Conservation (phyloP, 371 early-diverging fungal genomes). For the Synchytrium microbalum region DNA sequence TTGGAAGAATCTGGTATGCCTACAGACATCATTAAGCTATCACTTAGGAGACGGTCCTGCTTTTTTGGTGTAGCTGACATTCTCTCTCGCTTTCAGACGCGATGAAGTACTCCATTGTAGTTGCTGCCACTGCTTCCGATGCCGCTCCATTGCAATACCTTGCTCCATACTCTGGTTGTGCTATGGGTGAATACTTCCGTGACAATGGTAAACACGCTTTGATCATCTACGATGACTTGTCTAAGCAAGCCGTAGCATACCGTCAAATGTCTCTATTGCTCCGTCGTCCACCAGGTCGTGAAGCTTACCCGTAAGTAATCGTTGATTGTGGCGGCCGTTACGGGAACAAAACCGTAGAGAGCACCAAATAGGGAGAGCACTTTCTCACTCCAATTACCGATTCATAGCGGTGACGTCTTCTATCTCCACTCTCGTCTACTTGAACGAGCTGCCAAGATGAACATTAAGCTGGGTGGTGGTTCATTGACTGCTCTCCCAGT, state of each 20-base stretch:
- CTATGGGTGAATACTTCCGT: constrained; percentile 95
- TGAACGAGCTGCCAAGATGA: constrained; percentile 96
- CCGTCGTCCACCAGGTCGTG: constrained; percentile 96
- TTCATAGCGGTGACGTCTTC: constrained; percentile 80
- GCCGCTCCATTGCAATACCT: constrained; percentile 93
- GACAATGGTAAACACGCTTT: constrained; percentile 94
- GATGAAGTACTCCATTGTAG: constrained; percentile 88
- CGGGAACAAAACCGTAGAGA: not conserved
- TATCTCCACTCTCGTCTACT: constrained; percentile 94
- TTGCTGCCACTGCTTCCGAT: constrained; percentile 94
- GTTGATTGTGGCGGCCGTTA: not conserved
- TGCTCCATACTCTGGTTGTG: constrained; percentile 93
- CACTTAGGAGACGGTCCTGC: constrained; percentile 1
- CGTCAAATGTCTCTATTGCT: constrained; percentile 95
- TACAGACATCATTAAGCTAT: not conserved
- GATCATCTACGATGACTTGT: constrained; percentile 95
- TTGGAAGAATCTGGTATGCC: constrained; percentile 74
- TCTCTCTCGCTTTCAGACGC: constrained; percentile 48
- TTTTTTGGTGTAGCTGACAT: constrained; percentile 6
- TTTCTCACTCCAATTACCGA: too few relatives aligned
- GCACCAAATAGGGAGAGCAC: too few relatives aligned
- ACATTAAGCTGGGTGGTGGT: constrained; percentile 82
- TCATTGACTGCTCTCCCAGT: constrained; percentile 94
- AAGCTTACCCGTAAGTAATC: constrained; percentile 72
- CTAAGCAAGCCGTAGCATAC: constrained; percentile 97